These are phyloP conservation scores for Tulasnella calospora DNA, from an alignment of 768 basidiomycete species.

Conservation along the genomic window DNA sequence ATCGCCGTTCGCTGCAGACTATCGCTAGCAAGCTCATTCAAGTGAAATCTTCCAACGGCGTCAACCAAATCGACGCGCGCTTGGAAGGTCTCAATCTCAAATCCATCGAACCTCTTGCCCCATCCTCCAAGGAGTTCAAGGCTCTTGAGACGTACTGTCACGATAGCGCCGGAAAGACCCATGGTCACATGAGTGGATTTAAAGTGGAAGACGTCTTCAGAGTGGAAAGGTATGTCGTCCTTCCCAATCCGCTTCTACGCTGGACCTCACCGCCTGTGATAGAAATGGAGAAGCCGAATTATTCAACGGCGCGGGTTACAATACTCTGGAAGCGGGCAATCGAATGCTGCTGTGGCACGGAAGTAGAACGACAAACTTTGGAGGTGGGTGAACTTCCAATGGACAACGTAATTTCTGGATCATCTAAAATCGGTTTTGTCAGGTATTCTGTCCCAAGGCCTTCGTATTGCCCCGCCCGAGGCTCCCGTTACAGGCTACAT, in stretches of 20 bases:
- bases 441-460: constrained; percentile 58
- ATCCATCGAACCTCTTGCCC: constrained; percentile 48
- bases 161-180: constrained; percentile 56
- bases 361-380: constrained; percentile 59
- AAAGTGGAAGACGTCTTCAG: constrained; percentile 48
- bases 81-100: constrained; percentile 51
- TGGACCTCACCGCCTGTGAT: background rate
- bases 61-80: constrained; percentile 50
- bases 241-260: background rate
- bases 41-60: constrained; percentile 37
- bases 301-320: constrained; percentile 48
- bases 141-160: constrained; percentile 46
- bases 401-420: background rate
- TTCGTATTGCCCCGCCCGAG: constrained; percentile 63
- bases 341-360: constrained; percentile 61
- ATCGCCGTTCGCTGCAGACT: constrained; percentile 39
- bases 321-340: constrained; percentile 45
- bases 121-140: constrained; percentile 45
- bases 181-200: constrained; percentile 42
- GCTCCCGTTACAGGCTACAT: constrained; percentile 33
- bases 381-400: constrained; percentile 31
- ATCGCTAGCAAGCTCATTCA: constrained; percentile 55
- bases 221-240: constrained; percentile 47
- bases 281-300: constrained; percentile 39
- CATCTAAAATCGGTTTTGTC: background rate